These are phyloP conservation scores for Claviceps arundinis DNA, from an alignment of 2,329 filamentous ascomycete species.

Conservation along the genomic window DNA sequence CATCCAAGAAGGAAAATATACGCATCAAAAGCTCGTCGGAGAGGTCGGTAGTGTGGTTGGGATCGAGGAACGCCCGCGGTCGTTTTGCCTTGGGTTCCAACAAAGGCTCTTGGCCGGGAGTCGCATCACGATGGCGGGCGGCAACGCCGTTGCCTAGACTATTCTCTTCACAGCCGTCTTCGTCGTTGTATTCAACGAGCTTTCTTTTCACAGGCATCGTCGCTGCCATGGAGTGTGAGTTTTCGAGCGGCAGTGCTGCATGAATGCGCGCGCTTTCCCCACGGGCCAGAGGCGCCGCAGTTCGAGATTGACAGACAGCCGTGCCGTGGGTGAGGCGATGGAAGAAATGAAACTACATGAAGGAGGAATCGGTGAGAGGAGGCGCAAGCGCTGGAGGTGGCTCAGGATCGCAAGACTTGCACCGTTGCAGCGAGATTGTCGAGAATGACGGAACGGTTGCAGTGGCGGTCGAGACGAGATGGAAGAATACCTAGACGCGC, in stretches of 20 bases:
- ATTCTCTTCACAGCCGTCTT: not conserved
- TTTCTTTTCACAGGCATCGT: conserved; percentile 16
- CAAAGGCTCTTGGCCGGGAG: not conserved
- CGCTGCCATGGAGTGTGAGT: not conserved
- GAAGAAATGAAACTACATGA: not conserved
- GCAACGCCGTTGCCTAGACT: not conserved
- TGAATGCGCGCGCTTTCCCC: not conserved
- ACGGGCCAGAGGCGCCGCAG: not conserved
- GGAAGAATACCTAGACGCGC: too few species aligned
- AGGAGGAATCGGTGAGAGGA: not conserved
- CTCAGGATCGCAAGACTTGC: not conserved
- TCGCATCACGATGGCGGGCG: not conserved
- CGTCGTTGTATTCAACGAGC: conserved; percentile 4
- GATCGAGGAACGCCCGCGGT: not conserved
- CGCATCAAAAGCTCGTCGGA: conserved; percentile 83
- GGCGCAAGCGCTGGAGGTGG: not conserved
- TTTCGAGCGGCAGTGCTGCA: not conserved
- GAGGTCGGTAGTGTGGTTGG: conserved; percentile 55
- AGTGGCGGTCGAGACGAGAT: too few species aligned
- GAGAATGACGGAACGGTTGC: too few species aligned
- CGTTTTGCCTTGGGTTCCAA: not conserved
- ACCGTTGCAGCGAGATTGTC: too few species aligned
- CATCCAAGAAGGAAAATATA: conserved; percentile 64
- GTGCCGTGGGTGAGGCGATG: not conserved
- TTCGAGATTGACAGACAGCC: not conserved